Evolutionary conservation across 176 grass and related monocot genomes (phyloP), one percentile per base, ranked within the genome.

Genomic region (Cocos nucifera): DNA sequence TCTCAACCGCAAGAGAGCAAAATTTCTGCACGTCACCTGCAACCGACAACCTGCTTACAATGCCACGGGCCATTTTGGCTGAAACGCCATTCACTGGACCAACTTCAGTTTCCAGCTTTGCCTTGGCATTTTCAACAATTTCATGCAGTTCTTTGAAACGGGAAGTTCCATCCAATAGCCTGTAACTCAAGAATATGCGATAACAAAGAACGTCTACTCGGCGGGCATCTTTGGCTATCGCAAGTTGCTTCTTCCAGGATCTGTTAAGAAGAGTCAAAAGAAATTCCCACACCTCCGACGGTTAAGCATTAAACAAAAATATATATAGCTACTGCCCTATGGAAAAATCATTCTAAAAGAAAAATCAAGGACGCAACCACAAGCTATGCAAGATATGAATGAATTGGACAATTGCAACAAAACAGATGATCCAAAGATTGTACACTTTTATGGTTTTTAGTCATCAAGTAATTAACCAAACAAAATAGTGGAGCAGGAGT

Each of bases 211-310:
- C 77, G 73, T 98, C 94, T 22, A 98, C 84, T 68, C 94, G 81
- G 22, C 94, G 87, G 49, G 94, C 81, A 82, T 89, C 88, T 78
- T 86, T 98, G 56, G 88, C 94, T 53, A 92, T 75, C 22, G 79
- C 74, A 55, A 98, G 68, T 64, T 98, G 94, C 82, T 85, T 87
- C 81, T 72, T 98, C 94, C 88, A 92, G 78, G 75, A 98, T 81
- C 94, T 98, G 79, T 64, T 35, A 8, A 72, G 23, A 78, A 35
- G 52, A 57, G 80, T 58, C 60, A 50, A 81, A 32, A 75, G 52
- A 27, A 17, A 79, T 73, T 30, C 70, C 27, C 32, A 39, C 32
- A 39, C 32, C 32, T 10, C 32, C 12, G 78, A 67, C 15, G 49
- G 74, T 21, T 64, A 67, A 30, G n/a, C 2, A 17, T 57, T 10